phyloP scores from a whole-genome alignment of 257 asterid genomes.

The Solanum bulbocastanum region DNA sequence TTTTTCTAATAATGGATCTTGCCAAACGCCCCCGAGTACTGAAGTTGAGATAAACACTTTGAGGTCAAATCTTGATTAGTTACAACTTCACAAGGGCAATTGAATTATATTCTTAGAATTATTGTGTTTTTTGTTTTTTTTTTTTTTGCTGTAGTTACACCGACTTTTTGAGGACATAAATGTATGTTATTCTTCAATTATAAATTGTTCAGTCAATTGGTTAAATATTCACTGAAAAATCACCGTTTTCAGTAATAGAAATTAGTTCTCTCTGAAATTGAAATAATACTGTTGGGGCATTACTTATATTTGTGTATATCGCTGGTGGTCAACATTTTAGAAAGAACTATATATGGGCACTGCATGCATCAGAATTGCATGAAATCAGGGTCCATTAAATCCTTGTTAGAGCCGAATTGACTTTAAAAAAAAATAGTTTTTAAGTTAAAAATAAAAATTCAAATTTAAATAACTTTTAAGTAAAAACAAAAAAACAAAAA shows the following conservation, averaged over 20 bases:
- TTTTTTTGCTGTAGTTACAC: not conserved
- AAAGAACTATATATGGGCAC: not conserved
- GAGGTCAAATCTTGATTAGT: not conserved
- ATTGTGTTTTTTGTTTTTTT: too few species aligned
- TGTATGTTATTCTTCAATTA: not conserved
- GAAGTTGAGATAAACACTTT: not conserved
- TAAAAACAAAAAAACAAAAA: too few species aligned
- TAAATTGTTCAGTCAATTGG: not conserved
- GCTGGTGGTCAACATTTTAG: not conserved
- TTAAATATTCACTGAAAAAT: not conserved
- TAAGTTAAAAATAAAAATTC: too few species aligned
- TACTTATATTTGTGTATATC: too few species aligned
- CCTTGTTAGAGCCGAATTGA: too few species aligned
- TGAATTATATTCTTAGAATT: not conserved
- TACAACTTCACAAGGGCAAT: not conserved
- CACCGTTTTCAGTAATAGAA: not conserved
- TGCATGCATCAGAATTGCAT: not conserved
- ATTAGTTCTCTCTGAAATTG: not conserved
- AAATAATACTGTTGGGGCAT: not conserved
- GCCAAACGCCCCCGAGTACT: not conserved
- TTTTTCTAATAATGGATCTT: too few species aligned
- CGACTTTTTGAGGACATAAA: not conserved
- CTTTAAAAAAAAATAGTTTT: too few species aligned
- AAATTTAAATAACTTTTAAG: too few species aligned
- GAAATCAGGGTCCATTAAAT: too few species aligned